phyloP scores from a whole-genome alignment of 2,329 filamentous ascomycete genomes.

The Clonostachys rosea region DNA sequence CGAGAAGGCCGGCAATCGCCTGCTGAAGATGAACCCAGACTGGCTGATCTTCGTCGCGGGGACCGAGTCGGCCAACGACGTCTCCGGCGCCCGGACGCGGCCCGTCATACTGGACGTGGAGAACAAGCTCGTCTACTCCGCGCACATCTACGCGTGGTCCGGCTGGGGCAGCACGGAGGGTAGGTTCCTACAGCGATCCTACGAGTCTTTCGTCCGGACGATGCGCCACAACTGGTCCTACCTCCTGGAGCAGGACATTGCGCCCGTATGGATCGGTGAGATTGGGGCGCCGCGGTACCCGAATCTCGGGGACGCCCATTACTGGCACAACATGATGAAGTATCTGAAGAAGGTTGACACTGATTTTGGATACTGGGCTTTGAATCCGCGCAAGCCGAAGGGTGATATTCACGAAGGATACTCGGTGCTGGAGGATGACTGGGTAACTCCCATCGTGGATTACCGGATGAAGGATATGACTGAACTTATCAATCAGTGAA shows the following conservation, averaged over 20 bases:
- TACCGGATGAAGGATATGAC: conserved; percentile 59
- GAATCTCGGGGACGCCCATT: conserved; percentile 53
- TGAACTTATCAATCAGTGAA: conserved; percentile 37
- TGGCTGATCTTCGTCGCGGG: conserved; percentile 68
- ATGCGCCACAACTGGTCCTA: conserved; percentile 66
- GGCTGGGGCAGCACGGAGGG: conserved; percentile 61
- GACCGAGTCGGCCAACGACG: conserved; percentile 62
- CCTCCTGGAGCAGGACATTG: conserved; percentile 38
- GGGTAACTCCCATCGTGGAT: conserved; percentile 57
- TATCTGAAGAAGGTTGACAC: conserved; percentile 54
- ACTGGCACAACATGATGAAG: conserved; percentile 60
- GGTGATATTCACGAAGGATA: conserved; percentile 55
- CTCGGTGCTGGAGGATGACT: conserved; percentile 57
- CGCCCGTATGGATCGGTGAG: conserved; percentile 66
- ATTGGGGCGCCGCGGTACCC: conserved; percentile 54
- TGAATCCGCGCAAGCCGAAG: conserved; percentile 62
- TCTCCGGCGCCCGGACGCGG: conserved; percentile 47
- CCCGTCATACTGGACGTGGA: conserved; percentile 53
- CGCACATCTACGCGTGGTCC: conserved; percentile 66
- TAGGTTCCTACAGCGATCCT: conserved; percentile 55
- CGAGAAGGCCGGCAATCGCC: conserved; percentile 56
- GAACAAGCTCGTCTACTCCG: conserved; percentile 59
- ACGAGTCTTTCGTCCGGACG: conserved; percentile 55
- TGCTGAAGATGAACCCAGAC: conserved; percentile 53
- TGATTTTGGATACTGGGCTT: conserved; percentile 67